Conservation (phyloP, 305 asterid species). For the Solanum hybrid region DNA sequence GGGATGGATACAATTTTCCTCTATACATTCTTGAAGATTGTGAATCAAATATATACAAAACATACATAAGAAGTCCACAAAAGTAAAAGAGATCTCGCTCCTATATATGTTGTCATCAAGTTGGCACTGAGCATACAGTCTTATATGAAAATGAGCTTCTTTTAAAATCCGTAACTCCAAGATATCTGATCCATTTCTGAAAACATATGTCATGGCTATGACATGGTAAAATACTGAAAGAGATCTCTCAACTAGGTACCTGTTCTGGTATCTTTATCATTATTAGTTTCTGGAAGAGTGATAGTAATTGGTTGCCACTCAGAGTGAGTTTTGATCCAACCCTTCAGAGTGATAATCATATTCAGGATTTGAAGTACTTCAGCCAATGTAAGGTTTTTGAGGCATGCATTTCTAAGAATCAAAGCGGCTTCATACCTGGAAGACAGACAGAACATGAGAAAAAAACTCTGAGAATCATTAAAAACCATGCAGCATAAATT, state of each 20-base stretch:
- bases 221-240: not conserved
- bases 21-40: not conserved
- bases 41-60: not conserved
- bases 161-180: not conserved
- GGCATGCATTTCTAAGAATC: not conserved
- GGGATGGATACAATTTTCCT: not conserved
- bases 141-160: not conserved
- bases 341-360: slow-evolving; percentile 17
- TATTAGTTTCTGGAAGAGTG: not conserved
- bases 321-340: slow-evolving; percentile 23
- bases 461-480: not conserved
- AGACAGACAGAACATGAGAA: not conserved
- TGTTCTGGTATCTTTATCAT: not conserved
- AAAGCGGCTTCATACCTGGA: not conserved
- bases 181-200: not conserved
- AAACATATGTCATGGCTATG: not conserved
- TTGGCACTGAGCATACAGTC: not conserved
- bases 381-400: not conserved
- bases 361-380: not conserved
- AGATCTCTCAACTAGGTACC: no score
- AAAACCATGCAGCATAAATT: not conserved
- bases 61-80: not conserved
- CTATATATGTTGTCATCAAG: not conserved
- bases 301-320: slow-evolving; percentile 19
- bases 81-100: not conserved